phyloP scores from a whole-genome alignment of 2,329 filamentous ascomycete genomes.

The Penicillium sp. region DNA sequence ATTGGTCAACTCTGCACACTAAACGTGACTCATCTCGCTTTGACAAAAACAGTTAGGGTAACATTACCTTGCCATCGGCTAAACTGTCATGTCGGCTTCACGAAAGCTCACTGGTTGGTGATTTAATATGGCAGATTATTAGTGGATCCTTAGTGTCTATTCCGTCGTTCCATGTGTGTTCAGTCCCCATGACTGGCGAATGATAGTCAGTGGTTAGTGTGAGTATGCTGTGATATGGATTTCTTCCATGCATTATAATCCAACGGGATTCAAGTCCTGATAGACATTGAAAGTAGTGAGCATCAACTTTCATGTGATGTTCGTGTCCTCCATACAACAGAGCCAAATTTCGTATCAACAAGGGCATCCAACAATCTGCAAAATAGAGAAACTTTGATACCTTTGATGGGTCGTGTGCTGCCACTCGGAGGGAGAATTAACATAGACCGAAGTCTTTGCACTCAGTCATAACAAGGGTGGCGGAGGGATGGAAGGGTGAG shows the following conservation, averaged over 20 bases:
- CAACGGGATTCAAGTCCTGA: not conserved
- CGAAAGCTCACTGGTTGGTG: not conserved
- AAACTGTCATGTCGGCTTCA: not conserved
- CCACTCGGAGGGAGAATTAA: not conserved
- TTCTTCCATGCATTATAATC: not conserved
- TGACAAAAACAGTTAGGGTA: conserved; percentile 1
- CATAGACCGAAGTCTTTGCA: not conserved
- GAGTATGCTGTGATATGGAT: not conserved
- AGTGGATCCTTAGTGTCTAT: not conserved
- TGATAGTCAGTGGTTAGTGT: not conserved
- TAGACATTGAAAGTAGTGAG: too few species aligned
- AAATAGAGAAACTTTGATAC: too few species aligned
- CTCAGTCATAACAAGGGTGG: not conserved
- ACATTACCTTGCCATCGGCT: conserved; percentile 1
- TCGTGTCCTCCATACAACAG: too few species aligned
- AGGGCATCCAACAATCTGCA: too few species aligned
- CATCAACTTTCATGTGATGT: too few species aligned
- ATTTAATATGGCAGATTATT: not conserved
- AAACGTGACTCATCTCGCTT: not conserved
- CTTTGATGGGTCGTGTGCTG: too few species aligned
- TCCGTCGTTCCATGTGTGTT: not conserved
- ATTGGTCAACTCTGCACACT: not conserved
- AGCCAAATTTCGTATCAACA: too few species aligned
- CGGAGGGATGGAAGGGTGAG: not conserved
- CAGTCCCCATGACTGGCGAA: not conserved